Conservation (phyloP, 768 basidiomycete species). For the Rubroboletus pulcherrimus region DNA sequence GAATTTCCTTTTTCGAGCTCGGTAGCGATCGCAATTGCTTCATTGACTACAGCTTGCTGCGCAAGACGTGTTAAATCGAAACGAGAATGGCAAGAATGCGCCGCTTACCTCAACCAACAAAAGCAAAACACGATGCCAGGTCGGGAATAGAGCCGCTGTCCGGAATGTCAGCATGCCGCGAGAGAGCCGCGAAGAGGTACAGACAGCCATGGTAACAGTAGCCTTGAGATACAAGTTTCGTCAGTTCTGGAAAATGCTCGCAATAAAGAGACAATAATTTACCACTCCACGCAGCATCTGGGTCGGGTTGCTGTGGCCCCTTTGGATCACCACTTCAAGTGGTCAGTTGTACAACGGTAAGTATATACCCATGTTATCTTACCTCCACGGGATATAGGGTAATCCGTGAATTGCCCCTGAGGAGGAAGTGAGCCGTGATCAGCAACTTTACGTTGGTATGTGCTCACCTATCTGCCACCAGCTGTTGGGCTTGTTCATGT, state of each 20-base stretch:
- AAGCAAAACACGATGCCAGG: constrained; percentile 18
- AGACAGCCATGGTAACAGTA: constrained; percentile 21
- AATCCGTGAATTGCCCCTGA: constrained; percentile 18
- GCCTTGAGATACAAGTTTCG: constrained; percentile 1
- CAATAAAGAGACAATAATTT: background rate
- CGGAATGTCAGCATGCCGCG: background rate
- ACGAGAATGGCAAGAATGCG: background rate
- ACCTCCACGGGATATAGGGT: constrained; percentile 14
- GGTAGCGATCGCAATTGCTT: constrained; percentile 14
- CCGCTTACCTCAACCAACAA: constrained; percentile 13
- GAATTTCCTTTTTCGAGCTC: background rate
- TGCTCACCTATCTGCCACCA: constrained; percentile 20
- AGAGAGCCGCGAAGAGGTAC: background rate
- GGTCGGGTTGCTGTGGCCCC: constrained; percentile 4
- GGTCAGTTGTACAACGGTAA: background rate
- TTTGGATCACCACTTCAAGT: constrained; percentile 16
- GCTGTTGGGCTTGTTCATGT: constrained; percentile 16
- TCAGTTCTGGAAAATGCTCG: background rate
- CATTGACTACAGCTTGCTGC: constrained; percentile 18
- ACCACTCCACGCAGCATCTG: constrained; percentile 11
- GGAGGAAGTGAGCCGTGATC: background rate
- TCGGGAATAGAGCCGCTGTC: constrained; percentile 20
- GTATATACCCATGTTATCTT: background rate
- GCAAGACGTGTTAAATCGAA: too few relatives aligned
- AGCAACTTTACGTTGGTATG: background rate